Base-by-base conservation (phyloP, 768 basidiomycete species). In the Tricholoma flavovirens region DNA sequence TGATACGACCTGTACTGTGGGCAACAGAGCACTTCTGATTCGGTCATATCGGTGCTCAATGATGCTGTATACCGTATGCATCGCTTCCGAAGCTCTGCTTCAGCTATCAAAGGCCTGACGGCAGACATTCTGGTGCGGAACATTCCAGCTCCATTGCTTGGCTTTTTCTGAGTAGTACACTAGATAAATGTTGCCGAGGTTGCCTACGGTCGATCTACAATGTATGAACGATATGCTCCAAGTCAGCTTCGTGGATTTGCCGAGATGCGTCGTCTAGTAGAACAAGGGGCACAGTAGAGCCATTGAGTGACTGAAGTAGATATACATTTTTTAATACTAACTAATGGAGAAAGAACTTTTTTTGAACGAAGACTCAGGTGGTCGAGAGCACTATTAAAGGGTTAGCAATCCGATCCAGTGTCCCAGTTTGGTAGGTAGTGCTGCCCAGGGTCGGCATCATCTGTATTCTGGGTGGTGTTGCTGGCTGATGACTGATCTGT, bases 61-160 rank as follows among this genome's bases (percentile, higher is more conserved):
- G 72, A 77, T 35, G 74, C 76, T 8, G 60, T 71, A 0, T 94
- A 93, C 62, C 82, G 93, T 15, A 86, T 91, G 83, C 90, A 95
- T 65, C 84, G 93, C 7, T 87, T 96, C 63, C 80, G 90, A 33
- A 85, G 87, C 2, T 77, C 76, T 0, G 86, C 86, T 0, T 92
- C 91, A 15, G 84, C 92, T 0, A 78, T 95, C 56, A 92, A 91
- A 67, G 93, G 93, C 0, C 69, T 95, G 2, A 94, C 92, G 1
- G 77, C 89, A 1, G 88, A 92, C 60, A 88, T 95, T 12, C 71
- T 95, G 51, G 90, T 91, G 60, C 57, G 86, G 57, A 2, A 11
- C 38, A 32, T 46, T 46, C 24, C 9, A 6, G 6, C 2, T 32
- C 14, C 43, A n/a, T 12, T 29, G 2, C 36, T 11, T 10, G 29